Percentiles rank a stretch among this genome's conserved stretches.
Conservation (phyloP, 2,329 filamentous ascomycete genomes). For the Paecilomyces niveus region DNA sequence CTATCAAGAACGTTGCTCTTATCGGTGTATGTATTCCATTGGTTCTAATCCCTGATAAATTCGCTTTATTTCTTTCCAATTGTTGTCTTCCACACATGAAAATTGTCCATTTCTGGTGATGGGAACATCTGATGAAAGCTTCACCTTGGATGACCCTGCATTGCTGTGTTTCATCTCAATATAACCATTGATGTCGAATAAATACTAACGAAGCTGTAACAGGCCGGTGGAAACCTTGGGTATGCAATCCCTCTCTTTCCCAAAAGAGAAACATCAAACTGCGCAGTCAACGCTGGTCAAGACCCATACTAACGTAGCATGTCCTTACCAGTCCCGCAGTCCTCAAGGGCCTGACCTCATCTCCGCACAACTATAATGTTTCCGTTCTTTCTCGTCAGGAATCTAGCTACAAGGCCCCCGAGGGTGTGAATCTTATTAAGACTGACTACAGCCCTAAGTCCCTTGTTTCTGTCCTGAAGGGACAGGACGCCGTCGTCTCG, state of each 20-base stretch:
- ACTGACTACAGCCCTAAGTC: conserved; percentile 14
- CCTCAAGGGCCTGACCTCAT: conserved; percentile 5
- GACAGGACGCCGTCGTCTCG: conserved; percentile 14
- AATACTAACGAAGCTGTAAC: neutral
- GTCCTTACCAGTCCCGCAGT: conserved; percentile 1
- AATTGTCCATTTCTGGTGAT: no score
- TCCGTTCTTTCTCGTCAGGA: conserved; percentile 9
- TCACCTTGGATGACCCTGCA: neutral
- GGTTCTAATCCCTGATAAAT: neutral
- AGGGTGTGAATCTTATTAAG: conserved; percentile 6
- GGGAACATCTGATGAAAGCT: no score
- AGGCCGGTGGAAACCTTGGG: conserved; percentile 4
- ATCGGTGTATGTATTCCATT: conserved; percentile 1
- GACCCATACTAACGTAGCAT: neutral
- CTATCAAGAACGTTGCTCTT: conserved; percentile 5
- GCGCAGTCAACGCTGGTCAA: neutral
- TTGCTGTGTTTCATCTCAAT: neutral
- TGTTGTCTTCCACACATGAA: no score
- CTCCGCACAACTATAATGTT: conserved; percentile 9
- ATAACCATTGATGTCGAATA: neutral
- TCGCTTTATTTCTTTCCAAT: neutral
- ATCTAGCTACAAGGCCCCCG: conserved; percentile 7
- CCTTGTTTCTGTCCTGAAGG: conserved; percentile 11
- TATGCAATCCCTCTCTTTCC: neutral
- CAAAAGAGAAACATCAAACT: neutral